Evolutionary conservation across 176 grass and related monocot species (phyloP).

Genomic region (Carex parvula): DNA sequence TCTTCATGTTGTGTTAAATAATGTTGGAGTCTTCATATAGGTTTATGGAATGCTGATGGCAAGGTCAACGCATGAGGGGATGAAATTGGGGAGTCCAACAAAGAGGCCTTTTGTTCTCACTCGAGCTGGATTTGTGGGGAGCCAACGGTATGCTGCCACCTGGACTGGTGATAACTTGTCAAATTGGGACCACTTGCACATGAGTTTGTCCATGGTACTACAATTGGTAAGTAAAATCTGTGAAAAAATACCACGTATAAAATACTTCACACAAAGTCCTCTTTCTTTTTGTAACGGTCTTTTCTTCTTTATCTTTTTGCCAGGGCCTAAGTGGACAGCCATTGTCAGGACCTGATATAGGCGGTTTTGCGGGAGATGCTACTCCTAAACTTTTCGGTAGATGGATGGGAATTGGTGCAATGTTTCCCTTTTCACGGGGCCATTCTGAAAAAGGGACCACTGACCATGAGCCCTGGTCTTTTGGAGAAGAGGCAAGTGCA

Average conservation of each 20-base stretch:
- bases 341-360: slow-evolving; percentile 91
- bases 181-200: slow-evolving; percentile 94
- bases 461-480: slow-evolving; percentile 95
- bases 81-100: slow-evolving; percentile 52
- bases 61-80: slow-evolving; percentile 86
- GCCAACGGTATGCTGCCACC: slow-evolving; percentile 89
- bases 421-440: slow-evolving; percentile 94
- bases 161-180: slow-evolving; percentile 95
- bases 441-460: slow-evolving; percentile 66
- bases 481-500: slow-evolving; percentile 70
- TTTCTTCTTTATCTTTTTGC: slow-evolving; percentile 3
- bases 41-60: slow-evolving; percentile 96
- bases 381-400: slow-evolving; percentile 91
- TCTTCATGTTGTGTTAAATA: neutral
- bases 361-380: slow-evolving; percentile 89
- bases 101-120: slow-evolving; percentile 94
- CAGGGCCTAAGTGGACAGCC: slow-evolving; percentile 94
- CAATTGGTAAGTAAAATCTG: slow-evolving; percentile 60
- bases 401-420: slow-evolving; percentile 83
- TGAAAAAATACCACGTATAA: neutral
- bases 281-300: neutral
- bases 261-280: neutral
- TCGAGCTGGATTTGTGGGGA: slow-evolving; percentile 92
- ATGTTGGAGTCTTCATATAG: slow-evolving; percentile 32
- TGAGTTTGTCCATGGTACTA: slow-evolving; percentile 95